Base-by-base conservation (phyloP, 371 early-diverging fungal species). In the Apophysomyces trapeziformis region DNA sequence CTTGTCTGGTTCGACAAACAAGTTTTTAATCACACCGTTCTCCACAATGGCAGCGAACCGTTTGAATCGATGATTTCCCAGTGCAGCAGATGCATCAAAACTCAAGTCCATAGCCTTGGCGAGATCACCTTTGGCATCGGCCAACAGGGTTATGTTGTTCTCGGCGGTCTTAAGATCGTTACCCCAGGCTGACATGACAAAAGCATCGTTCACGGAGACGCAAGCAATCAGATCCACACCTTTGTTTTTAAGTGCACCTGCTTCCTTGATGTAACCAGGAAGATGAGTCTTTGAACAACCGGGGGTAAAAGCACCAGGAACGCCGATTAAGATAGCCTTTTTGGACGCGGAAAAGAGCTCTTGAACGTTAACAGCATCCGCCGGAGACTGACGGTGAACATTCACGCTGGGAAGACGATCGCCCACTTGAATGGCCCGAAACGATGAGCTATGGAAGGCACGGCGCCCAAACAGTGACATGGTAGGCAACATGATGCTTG, bases 121-220 rank as follows among this genome's bases (percentile, higher is more conserved):
- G 26, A 90, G 83, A 45, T 78, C 86, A 38, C 87, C 92, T 45
- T 82, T 79, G 16, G 83, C 78, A 71, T 92, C 93, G 38, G 91
- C 87, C 38, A 90, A 73, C 72, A 92, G 77, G 38, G 77, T 82
- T 56, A 90, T 77, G 12, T 64, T 61, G 3, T 71, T 69, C 9
- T 70, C 68, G 13, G 41, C 13, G 21, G 44, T 79, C 44, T 78
- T 70, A 36, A 80, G 71, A 13, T 75, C 66, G 64, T 87, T 80
- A 56, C 86, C 85, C 91, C 91, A 92, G 56, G 89, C 92, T 58
- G 79, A 78, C 85, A 88, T 85, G n/a, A 91, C 91, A 74, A 87
- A 91, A 47, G 89, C 87, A 65, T 90, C 89, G 68, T 92, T 89
- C 43, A 89, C 87, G 56, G 90, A 69, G 18, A 89, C 80, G 64